Evolutionary conservation across 306 rosid species (phyloP).

Genomic region (Begonia masoniana): DNA sequence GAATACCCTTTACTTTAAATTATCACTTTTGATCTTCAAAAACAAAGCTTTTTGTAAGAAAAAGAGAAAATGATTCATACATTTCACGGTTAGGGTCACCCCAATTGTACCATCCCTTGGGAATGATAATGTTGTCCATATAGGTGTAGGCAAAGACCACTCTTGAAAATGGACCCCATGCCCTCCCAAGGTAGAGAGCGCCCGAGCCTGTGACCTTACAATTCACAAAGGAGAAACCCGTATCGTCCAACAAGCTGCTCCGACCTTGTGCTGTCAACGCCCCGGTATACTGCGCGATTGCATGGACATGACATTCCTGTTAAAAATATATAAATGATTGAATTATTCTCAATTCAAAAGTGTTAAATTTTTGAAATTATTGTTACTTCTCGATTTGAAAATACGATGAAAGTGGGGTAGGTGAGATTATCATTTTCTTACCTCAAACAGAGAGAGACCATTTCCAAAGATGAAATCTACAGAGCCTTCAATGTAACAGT

Average conservation of each 20-base stretch:
- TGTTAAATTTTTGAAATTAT: no score
- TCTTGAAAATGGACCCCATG: conserved; percentile 96
- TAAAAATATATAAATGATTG: background rate
- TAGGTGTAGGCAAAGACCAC: conserved; percentile 81
- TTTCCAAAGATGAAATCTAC: conserved; percentile 99
- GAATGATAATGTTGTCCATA: conserved; percentile 94
- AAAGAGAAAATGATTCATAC: conserved; percentile 19
- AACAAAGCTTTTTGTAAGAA: background rate
- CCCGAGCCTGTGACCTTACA: conserved; percentile 98
- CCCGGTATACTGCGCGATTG: conserved; percentile 63
- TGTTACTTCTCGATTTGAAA: no score
- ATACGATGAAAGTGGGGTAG: no score
- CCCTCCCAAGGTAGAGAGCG: conserved; percentile 90
- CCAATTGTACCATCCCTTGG: conserved; percentile 98
- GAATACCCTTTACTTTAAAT: no score
- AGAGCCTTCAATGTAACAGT: conserved; percentile 95
- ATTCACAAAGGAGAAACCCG: conserved; percentile 91
- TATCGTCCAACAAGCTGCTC: conserved; percentile 61
- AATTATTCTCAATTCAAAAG: background rate
- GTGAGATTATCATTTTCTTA: conserved; percentile 4
- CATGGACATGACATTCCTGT: conserved; percentile 94
- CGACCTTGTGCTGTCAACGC: conserved; percentile 94
- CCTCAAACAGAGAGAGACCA: conserved; percentile 76
- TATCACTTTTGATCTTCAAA: no score
- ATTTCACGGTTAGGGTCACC: conserved; percentile 90